Percentiles rank a stretch among this genome's conserved stretches.
Conservation (phyloP, 139 green algal species). For the Chlorella vulgaris region DNA sequence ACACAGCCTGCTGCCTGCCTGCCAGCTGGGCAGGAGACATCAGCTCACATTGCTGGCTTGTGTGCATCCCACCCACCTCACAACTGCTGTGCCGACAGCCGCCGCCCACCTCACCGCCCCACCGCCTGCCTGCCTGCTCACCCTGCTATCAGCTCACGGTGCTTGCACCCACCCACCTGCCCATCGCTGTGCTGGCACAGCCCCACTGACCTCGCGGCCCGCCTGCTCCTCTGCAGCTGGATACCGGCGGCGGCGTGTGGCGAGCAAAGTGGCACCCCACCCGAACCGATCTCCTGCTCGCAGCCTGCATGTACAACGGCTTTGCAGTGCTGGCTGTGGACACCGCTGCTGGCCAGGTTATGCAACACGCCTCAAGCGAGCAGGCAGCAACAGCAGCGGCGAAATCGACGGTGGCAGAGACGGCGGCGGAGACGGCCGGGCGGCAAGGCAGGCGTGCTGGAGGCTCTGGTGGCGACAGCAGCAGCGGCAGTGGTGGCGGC, state of each 20-base stretch:
- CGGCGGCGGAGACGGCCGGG: neutral
- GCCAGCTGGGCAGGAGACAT: no score
- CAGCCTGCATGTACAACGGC: conserved; percentile 87
- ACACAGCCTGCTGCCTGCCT: no score
- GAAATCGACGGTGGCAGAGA: neutral
- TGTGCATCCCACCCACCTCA: neutral
- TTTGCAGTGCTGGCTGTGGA: conserved; percentile 54
- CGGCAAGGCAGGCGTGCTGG: no score
- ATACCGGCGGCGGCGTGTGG: conserved; percentile 85
- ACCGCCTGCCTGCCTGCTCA: no score
- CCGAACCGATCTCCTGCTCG: conserved; percentile 61
- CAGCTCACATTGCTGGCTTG: neutral
- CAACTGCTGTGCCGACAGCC: no score
- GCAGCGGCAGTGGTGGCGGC: neutral
- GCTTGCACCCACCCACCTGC: no score
- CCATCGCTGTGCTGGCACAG: no score
- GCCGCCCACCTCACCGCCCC: neutral
- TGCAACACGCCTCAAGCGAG: neutral
- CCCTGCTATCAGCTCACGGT: no score
- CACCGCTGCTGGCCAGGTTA: neutral
- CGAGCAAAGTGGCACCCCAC: conserved; percentile 77
- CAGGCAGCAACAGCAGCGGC: no score
- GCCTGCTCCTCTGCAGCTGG: conserved; percentile 40
- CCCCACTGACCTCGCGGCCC: neutral
- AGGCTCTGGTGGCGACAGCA: neutral